Percentiles rank a stretch among this genome's conserved stretches.
phyloP scores from a whole-genome alignment of 768 basidiomycete genomes.

The Leucocoprinus sp. region DNA sequence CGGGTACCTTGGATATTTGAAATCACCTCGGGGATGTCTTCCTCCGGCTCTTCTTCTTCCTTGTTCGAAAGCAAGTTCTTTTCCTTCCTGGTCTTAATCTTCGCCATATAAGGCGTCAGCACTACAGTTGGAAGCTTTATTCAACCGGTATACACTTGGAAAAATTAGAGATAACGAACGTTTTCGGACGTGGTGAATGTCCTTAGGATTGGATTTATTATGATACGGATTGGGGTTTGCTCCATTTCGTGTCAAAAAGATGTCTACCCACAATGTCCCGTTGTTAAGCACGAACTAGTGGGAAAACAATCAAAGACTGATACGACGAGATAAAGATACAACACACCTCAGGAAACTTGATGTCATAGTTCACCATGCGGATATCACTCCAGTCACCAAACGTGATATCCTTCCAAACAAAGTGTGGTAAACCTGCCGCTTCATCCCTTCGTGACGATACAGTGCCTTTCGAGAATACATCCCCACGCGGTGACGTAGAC shows the following conservation, averaged over 20 bases:
- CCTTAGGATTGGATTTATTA: conserved; percentile 39
- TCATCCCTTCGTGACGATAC: conserved; percentile 38
- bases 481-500: conserved; percentile 54
- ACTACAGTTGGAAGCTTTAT: conserved; percentile 33
- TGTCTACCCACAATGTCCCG: conserved; percentile 76
- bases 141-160: conserved; percentile 2
- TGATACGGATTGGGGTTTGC: conserved; percentile 57
- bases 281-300: conserved; percentile 67
- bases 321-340: neutral
- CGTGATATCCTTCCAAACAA: conserved; percentile 71
- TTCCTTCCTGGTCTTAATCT: conserved; percentile 65
- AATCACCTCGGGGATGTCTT: conserved; percentile 44
- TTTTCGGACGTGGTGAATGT: conserved; percentile 69
- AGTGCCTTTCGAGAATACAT: conserved; percentile 54
- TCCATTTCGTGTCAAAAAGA: conserved; percentile 63
- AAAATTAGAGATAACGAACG: conserved; percentile 34
- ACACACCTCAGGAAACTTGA: conserved; percentile 63
- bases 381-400: conserved; percentile 71
- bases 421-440: conserved; percentile 49
- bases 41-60: conserved; percentile 32
- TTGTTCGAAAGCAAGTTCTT: conserved; percentile 63
- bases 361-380: conserved; percentile 44
- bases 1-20: neutral
- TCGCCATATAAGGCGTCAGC: conserved; percentile 78
- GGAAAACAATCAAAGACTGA: neutral